phyloP scores from a whole-genome alignment of 78 protist species.

The Isochrysis galbana region DNA sequence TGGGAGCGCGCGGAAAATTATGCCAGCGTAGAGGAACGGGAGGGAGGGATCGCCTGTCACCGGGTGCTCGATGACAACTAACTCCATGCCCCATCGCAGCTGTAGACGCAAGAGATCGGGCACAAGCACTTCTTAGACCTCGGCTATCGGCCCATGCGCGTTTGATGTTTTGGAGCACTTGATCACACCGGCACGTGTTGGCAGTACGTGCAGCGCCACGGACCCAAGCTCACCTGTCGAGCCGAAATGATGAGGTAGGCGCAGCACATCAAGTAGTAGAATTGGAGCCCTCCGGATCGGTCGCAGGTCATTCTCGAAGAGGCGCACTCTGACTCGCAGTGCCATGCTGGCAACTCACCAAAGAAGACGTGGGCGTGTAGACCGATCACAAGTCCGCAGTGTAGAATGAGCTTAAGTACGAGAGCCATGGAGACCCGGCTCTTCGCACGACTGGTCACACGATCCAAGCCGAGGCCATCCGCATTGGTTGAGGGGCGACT shows the following conservation, averaged over 20 bases:
- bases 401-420: not conserved
- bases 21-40: not conserved
- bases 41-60: not conserved
- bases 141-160: too few relatives aligned
- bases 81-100: not conserved
- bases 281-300: not conserved
- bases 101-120: too few relatives aligned
- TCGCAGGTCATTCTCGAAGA: not conserved
- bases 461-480: too few relatives aligned
- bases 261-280: not conserved
- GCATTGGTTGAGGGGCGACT: too few relatives aligned
- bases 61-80: not conserved
- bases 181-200: too few relatives aligned
- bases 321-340: not conserved
- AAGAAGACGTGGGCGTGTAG: not conserved
- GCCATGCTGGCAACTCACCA: not conserved
- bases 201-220: too few relatives aligned
- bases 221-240: not conserved
- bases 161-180: too few relatives aligned
- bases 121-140: too few relatives aligned
- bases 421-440: not conserved
- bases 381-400: not conserved
- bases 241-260: not conserved
- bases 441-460: too few relatives aligned
- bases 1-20: not conserved